phyloP scores from a whole-genome alignment of 805 yeast species.

The Candida verbasci region DNA sequence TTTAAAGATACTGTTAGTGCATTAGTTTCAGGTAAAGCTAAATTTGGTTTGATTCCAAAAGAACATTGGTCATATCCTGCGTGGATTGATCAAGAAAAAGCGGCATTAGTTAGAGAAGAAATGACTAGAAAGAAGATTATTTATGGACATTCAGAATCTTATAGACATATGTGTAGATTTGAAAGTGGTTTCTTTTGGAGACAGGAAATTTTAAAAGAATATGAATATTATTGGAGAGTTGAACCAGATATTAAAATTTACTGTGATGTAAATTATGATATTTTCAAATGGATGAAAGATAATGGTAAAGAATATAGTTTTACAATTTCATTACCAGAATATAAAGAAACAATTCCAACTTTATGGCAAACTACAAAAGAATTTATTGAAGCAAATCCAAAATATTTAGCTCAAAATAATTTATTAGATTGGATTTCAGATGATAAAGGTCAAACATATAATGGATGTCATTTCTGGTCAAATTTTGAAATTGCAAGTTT shows the following conservation, averaged over 20 bases:
- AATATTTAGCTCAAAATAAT: conserved; percentile 56
- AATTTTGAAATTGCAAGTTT: conserved; percentile 77
- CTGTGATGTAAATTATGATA: conserved; percentile 83
- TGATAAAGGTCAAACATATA: conserved; percentile 74
- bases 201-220: conserved; percentile 68
- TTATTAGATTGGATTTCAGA: conserved; percentile 64
- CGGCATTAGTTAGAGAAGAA: conserved; percentile 53
- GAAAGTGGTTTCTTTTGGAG: conserved; percentile 85
- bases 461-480: conserved; percentile 86
- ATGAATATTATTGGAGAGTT: conserved; percentile 89
- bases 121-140: conserved; percentile 56
- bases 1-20: conserved; percentile 64
- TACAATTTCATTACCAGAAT: conserved; percentile 77
- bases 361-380: conserved; percentile 73
- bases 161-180: conserved; percentile 89
- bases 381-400: conserved; percentile 56
- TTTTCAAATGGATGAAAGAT: conserved; percentile 73
- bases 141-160: conserved; percentile 72
- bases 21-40: conserved; percentile 67
- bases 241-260: conserved; percentile 76
- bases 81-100: conserved; percentile 73
- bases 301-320: conserved; percentile 79
- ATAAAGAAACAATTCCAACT: conserved; percentile 78
- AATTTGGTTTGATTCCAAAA: conserved; percentile 73
- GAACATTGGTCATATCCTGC: conserved; percentile 84